Evolutionary conservation across 2,329 filamentous ascomycete species (phyloP), one percentile per base, ranked within the genome.

Genomic region (Aureobasidium sp.): DNA sequence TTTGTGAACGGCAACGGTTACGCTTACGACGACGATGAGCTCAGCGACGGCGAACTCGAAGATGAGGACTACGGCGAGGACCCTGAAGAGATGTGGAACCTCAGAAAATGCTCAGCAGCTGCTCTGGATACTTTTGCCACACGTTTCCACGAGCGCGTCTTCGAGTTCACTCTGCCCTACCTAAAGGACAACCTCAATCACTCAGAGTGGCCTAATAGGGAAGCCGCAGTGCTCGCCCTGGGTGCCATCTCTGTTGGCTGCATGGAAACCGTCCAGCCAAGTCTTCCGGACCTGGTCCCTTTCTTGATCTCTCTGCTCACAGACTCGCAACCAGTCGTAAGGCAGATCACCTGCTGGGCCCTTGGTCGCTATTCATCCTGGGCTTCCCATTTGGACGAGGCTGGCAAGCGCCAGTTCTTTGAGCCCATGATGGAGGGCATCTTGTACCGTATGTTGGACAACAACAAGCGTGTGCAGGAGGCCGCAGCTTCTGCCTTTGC

Each of bases 301-400:
- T 99, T 96, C 73, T 83, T 99, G 52, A 88, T 97, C 67, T 88
- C 88, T 8, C 83, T 97, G 0, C 81, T 99, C 39, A 84, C 88
- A 62, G 94, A 99, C 71, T 72, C 83, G 1, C 91, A 97, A 74
- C 91, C 94, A 15, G 88, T 97, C 15, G 93, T 99, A 41, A 84
- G 94, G 65, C 91, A 96, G 72, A 99, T 99, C 67, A 97, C 93
- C 27, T 99, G 94, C 76, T 99, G 94, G 94, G 95, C 94, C 6
- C 83, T 99, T 25, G 92, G 92, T 20, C 85, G 94, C 49, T 99
- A 97, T 75, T 96, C 94, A 5, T 81, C 87, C 48, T 99, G 94
- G 94, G 93, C 92, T 11, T 88, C 91, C 5, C 84, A 87, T 65
- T 82, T 97, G 25, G 77, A 83, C 27, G 85, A 88, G 17, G 77